Conservation (phyloP, 2,329 filamentous ascomycete genomes). For the Ophioceras dolichostomum region DNA sequence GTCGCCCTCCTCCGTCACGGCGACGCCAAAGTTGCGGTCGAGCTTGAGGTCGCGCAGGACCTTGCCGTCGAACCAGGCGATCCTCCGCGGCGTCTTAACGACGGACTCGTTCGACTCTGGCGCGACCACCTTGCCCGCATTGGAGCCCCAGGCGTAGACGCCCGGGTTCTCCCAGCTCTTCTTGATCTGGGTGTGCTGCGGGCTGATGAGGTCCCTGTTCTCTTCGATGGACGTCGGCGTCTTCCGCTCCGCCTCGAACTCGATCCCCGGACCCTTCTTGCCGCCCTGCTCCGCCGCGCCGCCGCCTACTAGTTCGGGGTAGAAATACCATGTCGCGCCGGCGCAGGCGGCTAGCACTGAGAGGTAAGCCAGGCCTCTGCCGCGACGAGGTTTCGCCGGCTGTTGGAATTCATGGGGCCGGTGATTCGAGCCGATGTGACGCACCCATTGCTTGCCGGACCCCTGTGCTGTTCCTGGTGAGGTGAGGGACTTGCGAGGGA, state of each 20-base stretch:
- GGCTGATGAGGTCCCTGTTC: conserved; percentile 56
- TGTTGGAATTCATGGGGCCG: too few species aligned
- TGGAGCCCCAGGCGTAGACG: conserved; percentile 90
- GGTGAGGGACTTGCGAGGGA: background rate
- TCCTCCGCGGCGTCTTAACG: conserved; percentile 68
- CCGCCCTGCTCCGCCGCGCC: background rate
- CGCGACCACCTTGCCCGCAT: conserved; percentile 72
- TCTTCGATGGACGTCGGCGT: conserved; percentile 54
- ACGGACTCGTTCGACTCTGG: conserved; percentile 66
- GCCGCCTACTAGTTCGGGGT: background rate
- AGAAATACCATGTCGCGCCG: conserved; percentile 1
- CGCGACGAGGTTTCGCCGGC: background rate
- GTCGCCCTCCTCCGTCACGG: conserved; percentile 78
- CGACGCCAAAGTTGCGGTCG: conserved; percentile 69
- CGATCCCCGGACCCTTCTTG: conserved; percentile 26
- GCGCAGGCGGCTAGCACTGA: background rate
- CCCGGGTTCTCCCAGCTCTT: conserved; percentile 72
- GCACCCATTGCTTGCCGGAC: background rate
- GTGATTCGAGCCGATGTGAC: conserved; percentile 2
- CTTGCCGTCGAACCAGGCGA: conserved; percentile 73
- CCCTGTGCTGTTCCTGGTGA: too few species aligned
- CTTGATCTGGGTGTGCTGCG: conserved; percentile 79
- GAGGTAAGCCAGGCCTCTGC: background rate
- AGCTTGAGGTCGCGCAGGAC: conserved; percentile 80
- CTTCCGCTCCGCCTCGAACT: conserved; percentile 55